These are phyloP conservation scores for Candida parachauliodes DNA, from an alignment of 805 yeast species.

Conservation along the genomic window DNA sequence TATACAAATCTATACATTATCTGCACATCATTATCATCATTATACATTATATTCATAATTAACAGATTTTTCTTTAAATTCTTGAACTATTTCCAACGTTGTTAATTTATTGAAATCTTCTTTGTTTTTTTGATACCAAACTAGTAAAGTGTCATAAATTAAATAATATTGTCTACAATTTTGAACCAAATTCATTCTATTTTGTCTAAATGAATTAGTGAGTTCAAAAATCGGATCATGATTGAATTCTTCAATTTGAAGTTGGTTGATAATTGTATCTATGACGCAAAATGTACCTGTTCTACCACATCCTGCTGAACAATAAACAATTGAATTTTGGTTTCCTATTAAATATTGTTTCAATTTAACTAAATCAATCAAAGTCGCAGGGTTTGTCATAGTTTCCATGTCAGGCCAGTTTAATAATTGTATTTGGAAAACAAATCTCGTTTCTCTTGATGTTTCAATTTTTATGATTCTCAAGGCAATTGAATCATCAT, in stretches of 20 bases:
- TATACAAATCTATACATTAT: too few relatives aligned
- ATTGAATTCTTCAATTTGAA: conserved; percentile 12
- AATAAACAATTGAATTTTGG: conserved; percentile 60
- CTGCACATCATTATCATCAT: too few relatives aligned
- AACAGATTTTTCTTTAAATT: conserved; percentile 10
- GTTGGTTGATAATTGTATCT: conserved; percentile 28
- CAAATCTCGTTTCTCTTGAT: conserved; percentile 31
- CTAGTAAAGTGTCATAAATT: conserved; percentile 41
- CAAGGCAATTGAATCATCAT: conserved; percentile 21
- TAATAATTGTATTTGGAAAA: conserved; percentile 66
- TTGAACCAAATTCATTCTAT: conserved; percentile 58
- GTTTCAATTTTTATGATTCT: conserved; percentile 44
- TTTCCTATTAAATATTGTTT: conserved; percentile 17
- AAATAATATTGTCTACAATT: conserved; percentile 51
- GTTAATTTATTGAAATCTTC: conserved; percentile 11
- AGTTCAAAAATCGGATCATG: conserved; percentile 44
- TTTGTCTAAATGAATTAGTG: conserved; percentile 47
- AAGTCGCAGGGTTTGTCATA: conserved; percentile 50
- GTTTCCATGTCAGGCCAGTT: conserved; percentile 86
- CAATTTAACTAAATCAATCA: conserved; percentile 44
- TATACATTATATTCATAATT: too few relatives aligned
- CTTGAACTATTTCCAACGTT: conserved; percentile 11
- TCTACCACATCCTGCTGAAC: conserved; percentile 97
- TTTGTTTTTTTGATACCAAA: conserved; percentile 16
- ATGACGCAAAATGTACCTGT: conserved; percentile 68